These are phyloP conservation scores for Paramecium octaurelia DNA, from an alignment of 73 alveolate genomes.

Conservation along the genomic window DNA sequence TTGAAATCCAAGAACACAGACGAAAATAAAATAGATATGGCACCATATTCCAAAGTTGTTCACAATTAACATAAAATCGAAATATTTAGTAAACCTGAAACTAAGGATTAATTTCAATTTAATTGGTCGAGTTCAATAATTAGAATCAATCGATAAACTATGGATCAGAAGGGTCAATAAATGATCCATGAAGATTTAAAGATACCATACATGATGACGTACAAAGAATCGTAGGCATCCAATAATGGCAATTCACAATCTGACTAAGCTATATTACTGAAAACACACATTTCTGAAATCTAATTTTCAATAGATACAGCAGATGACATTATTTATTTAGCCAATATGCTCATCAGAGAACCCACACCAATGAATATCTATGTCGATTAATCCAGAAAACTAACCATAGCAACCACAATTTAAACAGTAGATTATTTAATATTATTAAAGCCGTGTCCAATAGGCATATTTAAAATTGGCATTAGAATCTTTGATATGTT, in stretches of 20 bases:
- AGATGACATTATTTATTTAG: not conserved
- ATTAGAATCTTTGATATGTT: not conserved
- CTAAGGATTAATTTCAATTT: not conserved
- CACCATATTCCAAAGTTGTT: not conserved
- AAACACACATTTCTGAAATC: not conserved
- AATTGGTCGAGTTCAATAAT: not conserved
- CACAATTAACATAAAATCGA: not conserved
- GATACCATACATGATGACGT: not conserved
- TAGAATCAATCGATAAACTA: not conserved
- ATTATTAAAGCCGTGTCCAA: not conserved
- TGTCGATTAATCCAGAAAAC: not conserved
- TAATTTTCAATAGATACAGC: conserved; percentile 33
- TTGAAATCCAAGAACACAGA: not conserved
- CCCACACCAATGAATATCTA: not conserved
- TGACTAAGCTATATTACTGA: not conserved
- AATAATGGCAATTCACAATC: too few species aligned
- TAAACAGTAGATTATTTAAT: not conserved
- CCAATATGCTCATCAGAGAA: not conserved
- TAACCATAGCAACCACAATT: not conserved
- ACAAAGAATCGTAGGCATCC: not conserved
- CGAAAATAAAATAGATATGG: not conserved
- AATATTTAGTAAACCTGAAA: not conserved
- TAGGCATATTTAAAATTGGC: not conserved
- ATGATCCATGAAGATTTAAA: not conserved
- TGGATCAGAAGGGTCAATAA: not conserved